phyloP scores from a whole-genome alignment of 805 yeast genomes.

The Huiozyma naganishii region DNA sequence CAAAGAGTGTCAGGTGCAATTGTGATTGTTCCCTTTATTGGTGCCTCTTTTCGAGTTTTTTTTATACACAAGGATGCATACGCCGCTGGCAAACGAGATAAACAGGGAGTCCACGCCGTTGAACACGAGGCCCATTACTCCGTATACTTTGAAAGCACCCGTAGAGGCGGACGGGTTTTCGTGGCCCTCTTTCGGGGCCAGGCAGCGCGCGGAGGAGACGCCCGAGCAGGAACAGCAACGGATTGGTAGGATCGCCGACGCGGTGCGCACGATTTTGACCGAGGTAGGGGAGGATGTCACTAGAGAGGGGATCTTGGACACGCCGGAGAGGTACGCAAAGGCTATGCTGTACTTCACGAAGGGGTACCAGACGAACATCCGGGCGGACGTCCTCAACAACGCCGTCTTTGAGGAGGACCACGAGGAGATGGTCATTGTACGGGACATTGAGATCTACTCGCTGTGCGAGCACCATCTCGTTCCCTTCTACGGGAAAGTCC shows the following conservation, averaged over 20 bases:
- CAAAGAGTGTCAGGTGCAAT: too few relatives aligned
- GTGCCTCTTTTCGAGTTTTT: too few relatives aligned
- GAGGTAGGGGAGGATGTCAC: conserved; percentile 88
- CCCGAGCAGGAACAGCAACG: conserved; percentile 56
- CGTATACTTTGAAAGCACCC: conserved; percentile 74
- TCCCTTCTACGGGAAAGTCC: conserved; percentile 94
- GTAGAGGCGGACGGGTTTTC: conserved; percentile 85
- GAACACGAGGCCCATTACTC: conserved; percentile 69
- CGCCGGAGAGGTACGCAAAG: conserved; percentile 92
- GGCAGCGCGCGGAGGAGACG: conserved; percentile 59
- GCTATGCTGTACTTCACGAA: conserved; percentile 94
- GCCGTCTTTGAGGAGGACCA: conserved; percentile 98
- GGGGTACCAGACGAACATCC: conserved; percentile 90
- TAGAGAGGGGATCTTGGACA: conserved; percentile 83
- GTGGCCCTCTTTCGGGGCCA: conserved; percentile 88
- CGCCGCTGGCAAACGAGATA: not conserved
- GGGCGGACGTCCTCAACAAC: conserved; percentile 74
- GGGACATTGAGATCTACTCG: conserved; percentile 86
- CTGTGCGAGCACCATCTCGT: conserved; percentile 97
- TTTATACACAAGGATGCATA: not conserved
- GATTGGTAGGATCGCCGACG: conserved; percentile 69
- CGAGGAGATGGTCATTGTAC: conserved; percentile 96
- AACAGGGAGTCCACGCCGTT: conserved; percentile 39
- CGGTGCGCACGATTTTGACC: conserved; percentile 58
- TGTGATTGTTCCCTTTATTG: too few relatives aligned